Percentiles rank a stretch among this genome's conserved stretches.
Evolutionary conservation across 345 rosid genomes (phyloP).

Genomic region (Hirschfeldia incana): DNA sequence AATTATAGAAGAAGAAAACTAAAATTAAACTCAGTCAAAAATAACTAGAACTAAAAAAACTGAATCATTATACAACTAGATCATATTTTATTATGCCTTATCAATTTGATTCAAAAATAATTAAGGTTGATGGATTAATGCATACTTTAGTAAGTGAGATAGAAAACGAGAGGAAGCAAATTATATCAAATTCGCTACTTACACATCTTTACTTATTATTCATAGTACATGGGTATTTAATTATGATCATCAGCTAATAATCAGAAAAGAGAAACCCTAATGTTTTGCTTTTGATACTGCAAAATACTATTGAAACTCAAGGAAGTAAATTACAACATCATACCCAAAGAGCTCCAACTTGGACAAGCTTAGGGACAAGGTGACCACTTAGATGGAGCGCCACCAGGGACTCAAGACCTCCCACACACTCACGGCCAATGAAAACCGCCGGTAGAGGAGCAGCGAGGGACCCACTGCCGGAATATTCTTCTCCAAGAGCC

Average conservation of each 20-base stretch:
- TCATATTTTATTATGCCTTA: slow-evolving; percentile 6
- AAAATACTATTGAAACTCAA: slow-evolving; percentile 13
- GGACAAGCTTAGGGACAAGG: slow-evolving; percentile 88
- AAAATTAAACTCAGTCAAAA: not conserved
- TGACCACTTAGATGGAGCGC: slow-evolving; percentile 84
- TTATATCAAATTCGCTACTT: slow-evolving; percentile 18
- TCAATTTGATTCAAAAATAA: slow-evolving; percentile 5
- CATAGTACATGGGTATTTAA: slow-evolving; percentile 23
- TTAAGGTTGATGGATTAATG: slow-evolving; percentile 10
- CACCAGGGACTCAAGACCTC: slow-evolving; percentile 90
- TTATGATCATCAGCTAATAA: slow-evolving; percentile 20
- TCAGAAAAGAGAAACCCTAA: slow-evolving; percentile 34
- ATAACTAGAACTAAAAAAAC: not conserved
- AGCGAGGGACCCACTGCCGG: slow-evolving; percentile 29
- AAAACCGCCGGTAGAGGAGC: slow-evolving; percentile 59
- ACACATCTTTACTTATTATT: slow-evolving; percentile 28
- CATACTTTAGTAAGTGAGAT: not conserved
- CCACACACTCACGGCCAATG: slow-evolving; percentile 79
- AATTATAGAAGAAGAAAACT: not conserved
- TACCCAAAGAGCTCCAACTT: slow-evolving; percentile 85
- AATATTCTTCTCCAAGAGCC: slow-evolving; percentile 32
- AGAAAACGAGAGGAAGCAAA: slow-evolving; percentile 23
- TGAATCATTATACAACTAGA: slow-evolving; percentile 9
- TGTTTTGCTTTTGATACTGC: slow-evolving; percentile 10
- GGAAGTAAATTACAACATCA: slow-evolving; percentile 35